These are phyloP conservation scores for Piloderma croceum DNA, from an alignment of 768 basidiomycete genomes.

Conservation along the genomic window DNA sequence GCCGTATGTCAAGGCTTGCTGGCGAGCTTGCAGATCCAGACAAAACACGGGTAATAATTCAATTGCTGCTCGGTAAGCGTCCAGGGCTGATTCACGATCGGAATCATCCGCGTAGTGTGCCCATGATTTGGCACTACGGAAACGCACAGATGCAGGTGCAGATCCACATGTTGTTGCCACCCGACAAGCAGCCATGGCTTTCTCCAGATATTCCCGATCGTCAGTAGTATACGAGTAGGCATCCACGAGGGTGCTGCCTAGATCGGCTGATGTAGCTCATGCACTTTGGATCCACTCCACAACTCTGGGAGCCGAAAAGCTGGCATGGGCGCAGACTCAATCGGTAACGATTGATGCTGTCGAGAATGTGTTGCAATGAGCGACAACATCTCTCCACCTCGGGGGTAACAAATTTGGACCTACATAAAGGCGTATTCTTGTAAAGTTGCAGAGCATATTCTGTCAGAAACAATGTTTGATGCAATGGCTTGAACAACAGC, in stretches of 20 bases:
- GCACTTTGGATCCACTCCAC: no score
- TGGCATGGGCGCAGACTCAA: no score
- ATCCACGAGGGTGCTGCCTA: slow-evolving; percentile 6
- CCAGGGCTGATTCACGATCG: slow-evolving; percentile 23
- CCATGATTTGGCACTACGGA: no score
- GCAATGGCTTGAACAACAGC: no score
- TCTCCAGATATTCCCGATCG: slow-evolving; percentile 17
- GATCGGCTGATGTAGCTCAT: slow-evolving; percentile 9
- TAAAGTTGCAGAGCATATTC: no score
- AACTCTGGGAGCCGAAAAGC: no score
- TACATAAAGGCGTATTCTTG: no score
- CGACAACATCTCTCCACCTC: slow-evolving; percentile 12
- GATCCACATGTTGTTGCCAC: slow-evolving; percentile 12
- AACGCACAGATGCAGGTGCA: slow-evolving; percentile 8
- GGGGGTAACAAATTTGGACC: no score
- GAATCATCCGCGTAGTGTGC: no score
- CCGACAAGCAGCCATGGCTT: slow-evolving; percentile 15
- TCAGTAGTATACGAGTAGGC: slow-evolving; percentile 7
- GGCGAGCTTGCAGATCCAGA: slow-evolving; percentile 13
- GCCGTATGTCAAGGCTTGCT: slow-evolving; percentile 11
- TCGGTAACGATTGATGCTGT: no score
- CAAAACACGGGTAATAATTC: slow-evolving; percentile 16
- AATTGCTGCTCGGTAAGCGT: slow-evolving; percentile 23
- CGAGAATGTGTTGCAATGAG: slow-evolving; percentile 17
- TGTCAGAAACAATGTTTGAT: no score